phyloP scores from a whole-genome alignment of 257 asterid genomes.

The Scutellaria barbata region DNA sequence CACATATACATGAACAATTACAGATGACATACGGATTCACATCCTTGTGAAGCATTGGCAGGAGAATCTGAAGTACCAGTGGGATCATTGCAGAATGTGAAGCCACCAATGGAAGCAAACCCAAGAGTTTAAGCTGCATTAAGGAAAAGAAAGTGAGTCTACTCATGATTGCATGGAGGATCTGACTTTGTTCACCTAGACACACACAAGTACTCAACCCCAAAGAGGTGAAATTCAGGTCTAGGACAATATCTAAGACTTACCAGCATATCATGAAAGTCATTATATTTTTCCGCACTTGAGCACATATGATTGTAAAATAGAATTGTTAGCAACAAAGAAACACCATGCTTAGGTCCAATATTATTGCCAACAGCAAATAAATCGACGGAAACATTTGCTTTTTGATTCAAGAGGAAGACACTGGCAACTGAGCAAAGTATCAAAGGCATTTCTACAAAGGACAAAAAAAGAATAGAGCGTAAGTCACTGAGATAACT shows the following conservation, averaged over 20 bases:
- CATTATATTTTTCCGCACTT: constrained; percentile 47
- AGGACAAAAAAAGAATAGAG: constrained; percentile 33
- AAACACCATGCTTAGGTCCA: constrained; percentile 78
- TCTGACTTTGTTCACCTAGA: constrained; percentile 16
- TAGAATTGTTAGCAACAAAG: constrained; percentile 68
- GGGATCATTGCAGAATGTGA: constrained; percentile 92
- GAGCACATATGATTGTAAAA: constrained; percentile 76
- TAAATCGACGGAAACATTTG: constrained; percentile 61
- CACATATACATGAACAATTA: constrained; percentile 32
- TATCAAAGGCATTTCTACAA: constrained; percentile 72
- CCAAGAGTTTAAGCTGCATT: constrained; percentile 86
- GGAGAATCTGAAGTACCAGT: constrained; percentile 77
- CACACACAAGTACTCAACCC: constrained; percentile 16
- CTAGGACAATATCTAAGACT: constrained; percentile 45
- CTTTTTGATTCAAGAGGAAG: constrained; percentile 66
- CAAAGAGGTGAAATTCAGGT: constrained; percentile 27
- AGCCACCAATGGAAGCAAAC: constrained; percentile 82
- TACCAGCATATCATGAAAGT: constrained; percentile 66
- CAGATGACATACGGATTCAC: constrained; percentile 70
- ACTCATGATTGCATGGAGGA: constrained; percentile 23
- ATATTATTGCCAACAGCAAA: constrained; percentile 59
- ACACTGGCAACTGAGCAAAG: constrained; percentile 75
- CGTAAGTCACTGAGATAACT: constrained; percentile 23
- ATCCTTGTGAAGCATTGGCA: constrained; percentile 91
- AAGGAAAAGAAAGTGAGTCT: constrained; percentile 23